Percentiles rank a stretch among this genome's conserved stretches.
Conservation (phyloP, 2,329 filamentous ascomycete genomes). For the Claviceps sp. region DNA sequence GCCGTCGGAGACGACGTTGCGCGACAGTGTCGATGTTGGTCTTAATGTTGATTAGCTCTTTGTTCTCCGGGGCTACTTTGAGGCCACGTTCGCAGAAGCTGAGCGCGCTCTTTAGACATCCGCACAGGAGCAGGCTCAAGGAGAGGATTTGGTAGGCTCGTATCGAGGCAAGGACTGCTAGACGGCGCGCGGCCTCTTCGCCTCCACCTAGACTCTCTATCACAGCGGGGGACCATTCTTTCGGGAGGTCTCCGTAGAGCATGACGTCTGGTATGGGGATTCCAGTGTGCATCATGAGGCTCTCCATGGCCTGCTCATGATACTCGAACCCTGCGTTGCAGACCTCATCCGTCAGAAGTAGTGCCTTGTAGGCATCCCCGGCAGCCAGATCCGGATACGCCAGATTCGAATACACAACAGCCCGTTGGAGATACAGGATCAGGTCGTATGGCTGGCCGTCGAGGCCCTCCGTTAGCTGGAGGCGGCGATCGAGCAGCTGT, state of each 20-base stretch:
- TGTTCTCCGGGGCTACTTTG: slow-evolving; percentile 37
- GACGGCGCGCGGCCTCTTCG: slow-evolving; percentile 21
- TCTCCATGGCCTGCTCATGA: slow-evolving; percentile 51
- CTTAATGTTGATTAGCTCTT: slow-evolving; percentile 40
- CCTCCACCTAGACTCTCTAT: slow-evolving; percentile 20
- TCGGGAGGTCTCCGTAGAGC: slow-evolving; percentile 26
- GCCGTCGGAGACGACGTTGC: slow-evolving; percentile 31
- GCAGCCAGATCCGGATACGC: slow-evolving; percentile 83
- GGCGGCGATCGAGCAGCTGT: slow-evolving; percentile 38
- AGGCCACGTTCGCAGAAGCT: slow-evolving; percentile 52
- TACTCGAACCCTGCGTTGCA: slow-evolving; percentile 71
- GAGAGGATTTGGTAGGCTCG: slow-evolving; percentile 47
- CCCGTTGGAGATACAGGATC: slow-evolving; percentile 55
- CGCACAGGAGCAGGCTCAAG: slow-evolving; percentile 46
- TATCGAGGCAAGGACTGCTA: slow-evolving; percentile 37
- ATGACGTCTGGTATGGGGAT: slow-evolving; percentile 31
- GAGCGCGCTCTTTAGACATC: slow-evolving; percentile 54
- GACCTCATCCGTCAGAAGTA: slow-evolving; percentile 76
- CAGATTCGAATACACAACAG: slow-evolving; percentile 55
- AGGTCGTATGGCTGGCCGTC: slow-evolving; percentile 43
- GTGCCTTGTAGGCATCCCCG: slow-evolving; percentile 78
- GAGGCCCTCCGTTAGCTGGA: slow-evolving; percentile 42
- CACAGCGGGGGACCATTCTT: slow-evolving; percentile 20
- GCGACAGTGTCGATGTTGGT: slow-evolving; percentile 40
- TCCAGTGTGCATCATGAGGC: slow-evolving; percentile 25